Conservation (phyloP, 2,329 filamentous ascomycete genomes). For the Pseudogymnoascus sp. region DNA sequence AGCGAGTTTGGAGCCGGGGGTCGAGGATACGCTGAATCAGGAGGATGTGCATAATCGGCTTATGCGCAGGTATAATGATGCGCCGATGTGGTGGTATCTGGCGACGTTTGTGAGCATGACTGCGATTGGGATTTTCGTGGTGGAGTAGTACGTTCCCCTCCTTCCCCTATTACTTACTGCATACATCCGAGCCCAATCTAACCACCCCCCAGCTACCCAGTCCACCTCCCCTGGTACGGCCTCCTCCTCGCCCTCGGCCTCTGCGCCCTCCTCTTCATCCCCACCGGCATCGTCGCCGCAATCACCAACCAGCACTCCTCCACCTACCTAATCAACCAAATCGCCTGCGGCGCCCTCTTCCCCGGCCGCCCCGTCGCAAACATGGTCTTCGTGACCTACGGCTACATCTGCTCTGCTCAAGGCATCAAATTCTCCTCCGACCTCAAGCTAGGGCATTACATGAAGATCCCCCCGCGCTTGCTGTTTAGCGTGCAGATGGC, state of each 20-base stretch:
- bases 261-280: slow-evolving; percentile 76
- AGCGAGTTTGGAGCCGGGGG: slow-evolving; percentile 32
- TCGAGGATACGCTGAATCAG: slow-evolving; percentile 51
- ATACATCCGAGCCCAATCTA: slow-evolving; percentile 12
- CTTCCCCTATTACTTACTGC: background rate
- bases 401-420: slow-evolving; percentile 81
- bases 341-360: slow-evolving; percentile 75
- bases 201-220: slow-evolving; percentile 54
- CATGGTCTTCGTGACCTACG: slow-evolving; percentile 90
- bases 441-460: slow-evolving; percentile 80
- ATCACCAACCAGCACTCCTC: slow-evolving; percentile 85
- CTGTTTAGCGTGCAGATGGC: slow-evolving; percentile 72
- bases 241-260: slow-evolving; percentile 71
- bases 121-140: slow-evolving; percentile 71
- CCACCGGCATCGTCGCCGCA: slow-evolving; percentile 87
- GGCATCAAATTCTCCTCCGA: slow-evolving; percentile 85
- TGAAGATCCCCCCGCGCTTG: slow-evolving; percentile 77
- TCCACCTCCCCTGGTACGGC: slow-evolving; percentile 82
- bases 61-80: slow-evolving; percentile 77
- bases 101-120: slow-evolving; percentile 69
- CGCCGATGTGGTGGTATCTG: slow-evolving; percentile 75
- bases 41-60: slow-evolving; percentile 80
- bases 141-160: slow-evolving; percentile 61
- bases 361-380: slow-evolving; percentile 81
- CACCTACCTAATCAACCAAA: slow-evolving; percentile 79